These are phyloP conservation scores for Cercospora brassicicola DNA, from an alignment of 2,329 filamentous ascomycete genomes.

Conservation along the genomic window DNA sequence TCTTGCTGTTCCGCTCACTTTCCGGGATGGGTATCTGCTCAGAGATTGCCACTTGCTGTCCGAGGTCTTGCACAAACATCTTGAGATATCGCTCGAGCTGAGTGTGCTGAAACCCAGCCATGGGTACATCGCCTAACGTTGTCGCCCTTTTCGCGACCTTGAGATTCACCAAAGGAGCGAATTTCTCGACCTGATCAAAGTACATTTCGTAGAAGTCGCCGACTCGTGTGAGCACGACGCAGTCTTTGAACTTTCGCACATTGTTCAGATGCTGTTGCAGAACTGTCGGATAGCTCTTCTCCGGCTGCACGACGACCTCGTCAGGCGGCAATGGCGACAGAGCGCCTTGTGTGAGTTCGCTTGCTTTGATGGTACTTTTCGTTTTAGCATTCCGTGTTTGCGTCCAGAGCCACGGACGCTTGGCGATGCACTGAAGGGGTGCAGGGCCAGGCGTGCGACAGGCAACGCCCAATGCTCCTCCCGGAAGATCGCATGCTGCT, in stretches of 20 bases:
- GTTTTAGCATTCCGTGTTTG: slow-evolving; percentile 41
- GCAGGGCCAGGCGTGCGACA: neutral
- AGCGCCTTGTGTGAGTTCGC: slow-evolving; percentile 58
- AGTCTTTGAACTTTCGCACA: slow-evolving; percentile 87
- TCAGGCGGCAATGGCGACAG: slow-evolving; percentile 48
- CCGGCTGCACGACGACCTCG: slow-evolving; percentile 49
- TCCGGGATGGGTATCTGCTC: slow-evolving; percentile 71
- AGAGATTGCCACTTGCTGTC: slow-evolving; percentile 87
- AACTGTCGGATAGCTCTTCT: slow-evolving; percentile 73
- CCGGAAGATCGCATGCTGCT: neutral
- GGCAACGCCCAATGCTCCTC: neutral
- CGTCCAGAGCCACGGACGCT: slow-evolving; percentile 20
- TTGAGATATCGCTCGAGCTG: slow-evolving; percentile 93
- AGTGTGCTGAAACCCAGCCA: slow-evolving; percentile 94
- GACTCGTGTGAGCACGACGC: slow-evolving; percentile 85
- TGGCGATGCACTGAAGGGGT: neutral
- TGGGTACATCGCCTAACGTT: slow-evolving; percentile 74
- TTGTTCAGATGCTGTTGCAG: slow-evolving; percentile 82
- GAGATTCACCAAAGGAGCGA: slow-evolving; percentile 79
- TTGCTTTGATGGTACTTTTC: slow-evolving; percentile 39
- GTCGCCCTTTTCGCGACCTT: slow-evolving; percentile 82
- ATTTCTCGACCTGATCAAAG: slow-evolving; percentile 90
- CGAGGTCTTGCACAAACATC: slow-evolving; percentile 84
- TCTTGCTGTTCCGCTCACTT: slow-evolving; percentile 65
- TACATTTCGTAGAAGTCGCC: slow-evolving; percentile 98